A percentile compares a stretch with the other conserved stretches of the same genome.
These are phyloP conservation scores for Kwoniella shivajii DNA, from an alignment of 1,284 basidiomycete genomes.

Conservation along the genomic window DNA sequence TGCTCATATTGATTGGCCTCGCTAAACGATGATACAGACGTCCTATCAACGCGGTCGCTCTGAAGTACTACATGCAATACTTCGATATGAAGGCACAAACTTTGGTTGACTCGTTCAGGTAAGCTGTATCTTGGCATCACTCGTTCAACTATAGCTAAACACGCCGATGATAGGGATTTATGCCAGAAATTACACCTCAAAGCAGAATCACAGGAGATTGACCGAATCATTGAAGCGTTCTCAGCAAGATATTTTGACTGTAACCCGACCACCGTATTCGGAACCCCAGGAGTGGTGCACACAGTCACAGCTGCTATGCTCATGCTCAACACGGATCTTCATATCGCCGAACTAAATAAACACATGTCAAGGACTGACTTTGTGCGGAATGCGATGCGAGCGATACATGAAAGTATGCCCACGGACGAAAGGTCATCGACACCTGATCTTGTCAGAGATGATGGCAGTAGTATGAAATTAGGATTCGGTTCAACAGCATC, in stretches of 20 bases:
- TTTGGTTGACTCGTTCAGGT: slow-evolving; percentile 90
- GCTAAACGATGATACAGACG: slow-evolving; percentile 58
- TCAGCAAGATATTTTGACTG: slow-evolving; percentile 86
- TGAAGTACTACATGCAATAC: slow-evolving; percentile 79
- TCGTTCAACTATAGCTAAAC: neutral
- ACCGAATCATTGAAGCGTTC: slow-evolving; percentile 91
- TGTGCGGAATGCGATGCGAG: slow-evolving; percentile 83
- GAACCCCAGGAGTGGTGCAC: slow-evolving; percentile 84
- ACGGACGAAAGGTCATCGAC: slow-evolving; percentile 56
- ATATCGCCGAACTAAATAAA: slow-evolving; percentile 83
- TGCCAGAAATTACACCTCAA: slow-evolving; percentile 91
- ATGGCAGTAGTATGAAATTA: slow-evolving; percentile 58
- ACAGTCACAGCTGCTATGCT: slow-evolving; percentile 90
- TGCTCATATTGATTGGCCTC: neutral
- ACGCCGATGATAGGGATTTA: slow-evolving; percentile 63
- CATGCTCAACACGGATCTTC: slow-evolving; percentile 94
- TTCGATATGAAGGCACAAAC: slow-evolving; percentile 84
- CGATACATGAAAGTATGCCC: slow-evolving; percentile 62
- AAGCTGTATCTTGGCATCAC: slow-evolving; percentile 22
- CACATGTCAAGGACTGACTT: slow-evolving; percentile 96
- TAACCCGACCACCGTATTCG: slow-evolving; percentile 77
- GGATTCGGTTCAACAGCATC: slow-evolving; percentile 26
- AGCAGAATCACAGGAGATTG: slow-evolving; percentile 96
- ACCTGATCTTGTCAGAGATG: slow-evolving; percentile 68
- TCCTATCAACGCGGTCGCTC: slow-evolving; percentile 70